Conservation (phyloP, 2,329 filamentous ascomycete species). For the Polytolypa hystricis region DNA sequence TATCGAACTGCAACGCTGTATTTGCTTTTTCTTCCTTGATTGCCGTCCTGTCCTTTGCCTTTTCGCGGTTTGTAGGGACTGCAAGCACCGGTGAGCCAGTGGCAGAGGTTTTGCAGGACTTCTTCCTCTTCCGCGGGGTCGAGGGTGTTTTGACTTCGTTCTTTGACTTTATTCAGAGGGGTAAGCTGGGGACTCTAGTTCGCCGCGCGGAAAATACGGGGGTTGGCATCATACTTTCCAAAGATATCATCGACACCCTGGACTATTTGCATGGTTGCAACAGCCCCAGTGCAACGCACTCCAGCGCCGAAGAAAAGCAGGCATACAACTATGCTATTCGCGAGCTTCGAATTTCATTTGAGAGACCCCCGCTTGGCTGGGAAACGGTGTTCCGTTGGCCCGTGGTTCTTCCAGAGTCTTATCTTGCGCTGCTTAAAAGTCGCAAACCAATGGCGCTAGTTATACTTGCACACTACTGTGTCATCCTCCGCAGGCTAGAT, state of each 20-base stretch:
- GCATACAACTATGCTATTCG: slow-evolving; percentile 16
- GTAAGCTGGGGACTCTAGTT: slow-evolving; percentile 15
- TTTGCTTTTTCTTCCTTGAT: slow-evolving; percentile 23
- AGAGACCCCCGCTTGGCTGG: slow-evolving; percentile 13
- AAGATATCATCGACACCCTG: slow-evolving; percentile 13
- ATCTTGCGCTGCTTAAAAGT: slow-evolving; percentile 50
- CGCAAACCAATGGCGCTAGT: slow-evolving; percentile 51
- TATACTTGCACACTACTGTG: slow-evolving; percentile 57
- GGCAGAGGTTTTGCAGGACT: slow-evolving; percentile 17
- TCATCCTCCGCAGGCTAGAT: slow-evolving; percentile 50
- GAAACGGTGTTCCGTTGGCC: slow-evolving; percentile 45
- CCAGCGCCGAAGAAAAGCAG: slow-evolving; percentile 13
- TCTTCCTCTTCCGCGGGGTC: slow-evolving; percentile 20
- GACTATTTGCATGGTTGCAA: slow-evolving; percentile 14
- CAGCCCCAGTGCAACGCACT: slow-evolving; percentile 12
- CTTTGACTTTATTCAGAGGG: slow-evolving; percentile 15
- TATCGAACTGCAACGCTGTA: slow-evolving; percentile 22
- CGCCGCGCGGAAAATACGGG: slow-evolving; percentile 9
- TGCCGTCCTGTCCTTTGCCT: slow-evolving; percentile 22
- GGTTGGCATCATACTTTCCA: slow-evolving; percentile 10
- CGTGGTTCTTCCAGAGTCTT: slow-evolving; percentile 53
- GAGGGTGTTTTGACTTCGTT: slow-evolving; percentile 17
- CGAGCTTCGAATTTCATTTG: slow-evolving; percentile 14
- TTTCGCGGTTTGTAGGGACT: slow-evolving; percentile 13
- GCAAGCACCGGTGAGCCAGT: slow-evolving; percentile 13